Conservation (phyloP, 805 yeast genomes). For the Lipomyces lipofer region DNA sequence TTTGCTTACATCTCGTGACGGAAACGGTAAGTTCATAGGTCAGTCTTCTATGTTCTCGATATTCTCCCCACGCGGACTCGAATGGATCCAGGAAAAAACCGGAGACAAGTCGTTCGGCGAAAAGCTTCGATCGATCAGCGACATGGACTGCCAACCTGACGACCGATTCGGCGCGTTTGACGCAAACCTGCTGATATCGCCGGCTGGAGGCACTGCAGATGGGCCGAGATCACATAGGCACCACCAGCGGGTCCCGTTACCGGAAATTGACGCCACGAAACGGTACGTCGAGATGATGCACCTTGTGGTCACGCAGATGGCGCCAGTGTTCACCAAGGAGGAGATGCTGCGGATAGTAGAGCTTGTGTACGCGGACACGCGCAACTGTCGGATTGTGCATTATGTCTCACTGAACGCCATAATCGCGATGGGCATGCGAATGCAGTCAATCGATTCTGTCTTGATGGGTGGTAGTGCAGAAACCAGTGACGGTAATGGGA, state of each 20-base stretch:
- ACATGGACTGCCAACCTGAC: neutral
- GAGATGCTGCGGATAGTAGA: conserved; percentile 14
- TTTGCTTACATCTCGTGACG: conserved; percentile 4
- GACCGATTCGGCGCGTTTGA: conserved; percentile 3
- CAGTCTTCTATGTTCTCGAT: conserved; percentile 26
- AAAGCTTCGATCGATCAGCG: neutral
- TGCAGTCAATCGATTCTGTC: conserved; percentile 1
- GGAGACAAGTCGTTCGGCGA: conserved; percentile 18
- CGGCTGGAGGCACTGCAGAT: neutral
- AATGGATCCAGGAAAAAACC: conserved; percentile 30
- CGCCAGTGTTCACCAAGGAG: conserved; percentile 18
- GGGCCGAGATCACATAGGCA: neutral
- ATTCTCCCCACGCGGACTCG: conserved; percentile 29
- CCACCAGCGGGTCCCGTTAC: conserved; percentile 2
- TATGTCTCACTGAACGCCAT: conserved; percentile 22
- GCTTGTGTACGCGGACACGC: conserved; percentile 11
- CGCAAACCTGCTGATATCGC: neutral
- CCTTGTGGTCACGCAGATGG: neutral
- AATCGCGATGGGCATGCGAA: conserved; percentile 20
- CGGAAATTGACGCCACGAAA: neutral
- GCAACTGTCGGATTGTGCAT: conserved; percentile 11
- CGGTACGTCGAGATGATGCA: neutral
- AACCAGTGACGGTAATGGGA: neutral
- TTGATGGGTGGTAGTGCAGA: neutral
- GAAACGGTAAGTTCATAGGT: conserved; percentile 23